Conservation (phyloP, 2,329 filamentous ascomycete genomes). For the Pseudogymnoascus sp. region DNA sequence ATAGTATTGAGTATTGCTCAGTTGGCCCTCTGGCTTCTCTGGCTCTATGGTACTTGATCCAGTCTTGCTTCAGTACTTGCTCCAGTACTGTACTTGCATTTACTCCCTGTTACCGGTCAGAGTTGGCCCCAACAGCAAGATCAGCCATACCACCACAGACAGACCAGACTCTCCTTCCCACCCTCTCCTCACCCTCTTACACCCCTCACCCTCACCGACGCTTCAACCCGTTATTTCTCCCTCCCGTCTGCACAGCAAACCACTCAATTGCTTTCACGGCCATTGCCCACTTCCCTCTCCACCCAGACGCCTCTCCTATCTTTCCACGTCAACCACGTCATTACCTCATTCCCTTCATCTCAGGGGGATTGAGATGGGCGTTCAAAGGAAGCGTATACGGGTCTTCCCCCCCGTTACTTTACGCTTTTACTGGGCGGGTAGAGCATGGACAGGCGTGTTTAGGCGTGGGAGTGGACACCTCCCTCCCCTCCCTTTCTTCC, state of each 20-base stretch:
- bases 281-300: neutral
- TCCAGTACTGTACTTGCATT: neutral
- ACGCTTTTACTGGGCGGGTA: neutral
- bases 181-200: conserved; percentile 25
- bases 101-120: neutral
- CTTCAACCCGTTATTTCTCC: conserved; percentile 31
- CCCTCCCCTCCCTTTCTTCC: neutral
- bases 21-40: too few relatives aligned
- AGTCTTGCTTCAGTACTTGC: neutral
- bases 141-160: neutral
- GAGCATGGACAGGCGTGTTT: neutral
- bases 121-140: neutral
- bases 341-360: too few relatives aligned
- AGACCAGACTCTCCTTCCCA: neutral
- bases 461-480: neutral
- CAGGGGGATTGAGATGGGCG: neutral
- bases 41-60: too few relatives aligned
- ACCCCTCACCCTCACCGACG: too few relatives aligned
- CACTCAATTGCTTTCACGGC: neutral
- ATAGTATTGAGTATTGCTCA: too few relatives aligned
- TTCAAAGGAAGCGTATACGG: neutral
- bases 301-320: neutral
- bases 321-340: too few relatives aligned
- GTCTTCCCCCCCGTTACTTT: neutral
- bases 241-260: conserved; percentile 26